Base-by-base conservation (phyloP, 164 flowering plant genomes). In the Stephania japonica region DNA sequence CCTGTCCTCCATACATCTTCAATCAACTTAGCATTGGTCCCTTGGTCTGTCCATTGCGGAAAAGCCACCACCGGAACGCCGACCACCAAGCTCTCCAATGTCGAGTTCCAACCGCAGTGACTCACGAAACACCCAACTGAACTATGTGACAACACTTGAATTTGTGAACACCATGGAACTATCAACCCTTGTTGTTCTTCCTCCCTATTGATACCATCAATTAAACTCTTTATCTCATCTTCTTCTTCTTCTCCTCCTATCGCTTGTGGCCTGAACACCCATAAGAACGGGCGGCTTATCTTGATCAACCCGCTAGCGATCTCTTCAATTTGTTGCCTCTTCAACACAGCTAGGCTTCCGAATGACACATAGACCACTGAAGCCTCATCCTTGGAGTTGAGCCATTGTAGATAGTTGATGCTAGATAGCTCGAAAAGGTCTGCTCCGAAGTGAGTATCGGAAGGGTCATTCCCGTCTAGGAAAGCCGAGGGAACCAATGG, bases 31-130 rank as follows among this genome's bases (percentile, higher is more conserved):
- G 90, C 89, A 76, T 87, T 88, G 3, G 87, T 85, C 14, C 66
- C 18, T 26, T 90, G 96, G 38, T 91, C 96, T 0, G 85, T 19
- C 78, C 80, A 87, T 25, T 80, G 84, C 4, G 96, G 96, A 59
- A 75, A 72, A 4, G 73, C 86, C 49, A 91, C 84, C 75, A 87
- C 50, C 5, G 91, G 93, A 5, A 89, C 85, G 1, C 95, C 95
- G 0, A 71, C 66, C 1, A 47, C 78, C 41, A 90, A 12, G 27
- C 88, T 78, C 75, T 90, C 95, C 63, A 80, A 2, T 0, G 86
- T 81, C 56, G 95, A 90, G 64, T 90, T 90, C 95, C 95, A 90
- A 21, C 95, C 95, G 65, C 90, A 84, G 49, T 90, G 95, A 10
- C 89, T 86, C 72, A 90, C 74, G 56, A 87, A 87, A 68, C 92